A percentile compares a stretch with the other conserved stretches of the same genome.
These are phyloP conservation scores for Hevea brasiliensis DNA, from an alignment of 345 rosid species.

Conservation along the genomic window DNA sequence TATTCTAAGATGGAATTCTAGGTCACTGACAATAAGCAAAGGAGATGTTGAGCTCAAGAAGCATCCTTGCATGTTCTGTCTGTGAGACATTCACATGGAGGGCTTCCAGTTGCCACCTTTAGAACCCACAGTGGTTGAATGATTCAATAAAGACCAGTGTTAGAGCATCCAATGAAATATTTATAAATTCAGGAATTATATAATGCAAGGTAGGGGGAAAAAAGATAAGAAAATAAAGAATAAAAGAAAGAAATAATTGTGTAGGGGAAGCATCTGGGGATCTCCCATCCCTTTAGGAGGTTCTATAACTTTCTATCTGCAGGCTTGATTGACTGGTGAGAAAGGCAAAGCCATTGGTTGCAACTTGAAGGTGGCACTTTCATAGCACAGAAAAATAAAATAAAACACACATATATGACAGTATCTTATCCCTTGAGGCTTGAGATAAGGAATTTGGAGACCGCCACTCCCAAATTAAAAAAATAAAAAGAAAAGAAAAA, in stretches of 20 bases:
- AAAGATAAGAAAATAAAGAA: background rate
- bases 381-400: background rate
- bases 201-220: no score
- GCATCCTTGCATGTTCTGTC: background rate
- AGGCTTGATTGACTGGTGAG: slow-evolving; percentile 15
- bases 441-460: slow-evolving; percentile 25
- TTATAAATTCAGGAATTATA: no score
- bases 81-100: background rate
- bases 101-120: background rate
- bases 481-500: background rate
- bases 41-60: background rate
- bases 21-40: no score
- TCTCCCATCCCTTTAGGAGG: slow-evolving; percentile 21
- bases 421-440: slow-evolving; percentile 8
- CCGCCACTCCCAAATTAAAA: slow-evolving; percentile 5
- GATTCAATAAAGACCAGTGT: no score
- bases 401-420: background rate
- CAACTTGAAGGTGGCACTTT: slow-evolving; percentile 11
- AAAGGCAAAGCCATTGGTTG: slow-evolving; percentile 10
- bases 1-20: no score
- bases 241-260: background rate
- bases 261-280: slow-evolving; percentile 16
- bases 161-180: no score
- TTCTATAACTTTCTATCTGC: slow-evolving; percentile 9
- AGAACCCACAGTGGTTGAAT: background rate